Base-by-base conservation (phyloP, 805 yeast genomes). In the Ogataea salicorniae region DNA sequence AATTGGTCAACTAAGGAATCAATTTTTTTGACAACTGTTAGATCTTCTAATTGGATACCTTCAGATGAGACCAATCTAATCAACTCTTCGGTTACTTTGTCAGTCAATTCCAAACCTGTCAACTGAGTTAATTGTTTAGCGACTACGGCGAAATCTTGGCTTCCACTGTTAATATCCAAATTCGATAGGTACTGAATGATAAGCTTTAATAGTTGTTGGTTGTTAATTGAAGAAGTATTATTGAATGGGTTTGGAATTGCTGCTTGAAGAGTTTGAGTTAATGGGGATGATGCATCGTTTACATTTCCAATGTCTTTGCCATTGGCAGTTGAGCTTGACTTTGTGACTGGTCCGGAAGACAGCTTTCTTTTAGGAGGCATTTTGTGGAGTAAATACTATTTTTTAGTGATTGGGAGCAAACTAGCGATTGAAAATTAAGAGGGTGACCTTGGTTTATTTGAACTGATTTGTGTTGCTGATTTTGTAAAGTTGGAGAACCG, bases 131-230 rank as follows among this genome's bases (percentile, higher is more conserved):
- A 43, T 4, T 50, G 31, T 7, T 46, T n/a, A 16, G 61, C 49
- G 6, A 56, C 35, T 14, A 41, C 41, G 2, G 39, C 31, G 22
- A 58, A 55, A 11, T 49, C 49, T 1, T 52, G 54, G 6, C 57
- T 11, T 26, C 3, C 13, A 11, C 31, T 11, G 9, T 9, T 9
- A 26, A 26, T 11, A 26, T 26, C 60, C 13, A 55, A 26, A 5
- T 42, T 49, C 2, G 51, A 37, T 16, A 59, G 40, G 41, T 59
- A 59, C 44, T 59, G 61, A 3, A 51, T 48, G 9, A 59, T 51
- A 20, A 59, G 41, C 26, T 48, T 52, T 33, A 59, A 31, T 6
- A 59, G 48, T 44, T 59, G 60, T 8, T 47, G 46, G 38, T 59
- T 58, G 22, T 36, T 46, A 15, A 55, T 41, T 9, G 47, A 22